Base-by-base conservation (phyloP, 2,329 filamentous ascomycete species). In the Tolypocladium ovalisporum region DNA sequence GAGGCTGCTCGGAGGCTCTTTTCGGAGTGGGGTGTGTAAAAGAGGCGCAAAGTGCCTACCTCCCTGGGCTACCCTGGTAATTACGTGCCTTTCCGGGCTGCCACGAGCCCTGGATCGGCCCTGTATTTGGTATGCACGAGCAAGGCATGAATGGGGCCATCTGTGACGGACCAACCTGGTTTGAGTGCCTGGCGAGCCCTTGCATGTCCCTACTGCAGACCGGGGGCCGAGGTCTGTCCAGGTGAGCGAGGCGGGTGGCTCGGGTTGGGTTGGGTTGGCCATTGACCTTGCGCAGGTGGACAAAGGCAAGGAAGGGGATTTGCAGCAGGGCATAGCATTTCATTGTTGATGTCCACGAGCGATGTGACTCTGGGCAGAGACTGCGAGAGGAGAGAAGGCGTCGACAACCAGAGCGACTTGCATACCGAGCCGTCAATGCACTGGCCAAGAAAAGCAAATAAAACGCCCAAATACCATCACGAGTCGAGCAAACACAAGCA, bases 181-280 rank as follows among this genome's bases (percentile, higher is more conserved):
- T 57, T 57, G 44, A 53, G 54, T 35, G 36, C 52, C 42, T 22
- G 53, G 54, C 47, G 12, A 53, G 53, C 60, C 60, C 60, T 60
- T 61, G 60, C 60, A 58, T 61, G 60, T 60, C 60, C 59, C 60
- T 58, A 54, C 34, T 59, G 58, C 55, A 57, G 44, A 57, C 56
- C 56, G 52, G 55, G 55, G 57, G 42, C 56, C 44, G 44, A 49
- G 27, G 27, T 32, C 27, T 32, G 42, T 29, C 15, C 24, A 29
- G 24, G 42, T 47, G 24, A 32, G 15, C 27, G 44, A 19, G n/a
- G 27, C 27, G 44, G 13, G 24, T 10, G 44, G 7, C 29, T 32
- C 44, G 19, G 44, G 8, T 9, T 10, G 29, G 8, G 29, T 51
- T 12, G 12, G 44, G 44, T 32, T 32, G 44, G 44, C 27, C 27